Evolutionary conservation across 345 rosid genomes (phyloP).

Genomic region (Aethionema arabicum): DNA sequence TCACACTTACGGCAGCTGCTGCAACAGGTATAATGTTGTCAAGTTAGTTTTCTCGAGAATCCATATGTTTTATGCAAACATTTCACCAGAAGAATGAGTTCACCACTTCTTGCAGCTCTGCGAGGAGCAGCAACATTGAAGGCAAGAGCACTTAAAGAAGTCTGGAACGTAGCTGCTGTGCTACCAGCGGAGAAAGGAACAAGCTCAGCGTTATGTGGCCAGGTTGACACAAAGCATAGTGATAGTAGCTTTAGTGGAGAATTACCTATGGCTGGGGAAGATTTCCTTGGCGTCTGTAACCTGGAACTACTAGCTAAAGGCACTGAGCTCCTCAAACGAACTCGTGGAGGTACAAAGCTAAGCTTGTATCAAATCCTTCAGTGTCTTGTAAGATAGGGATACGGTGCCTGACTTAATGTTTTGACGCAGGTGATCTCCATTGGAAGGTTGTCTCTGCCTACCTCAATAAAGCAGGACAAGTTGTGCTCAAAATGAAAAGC

Average conservation of each 20-base stretch:
- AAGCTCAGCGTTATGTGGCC: slow-evolving; percentile 44
- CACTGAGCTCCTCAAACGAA: slow-evolving; percentile 83
- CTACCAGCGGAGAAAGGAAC: slow-evolving; percentile 65
- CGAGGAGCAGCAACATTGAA: slow-evolving; percentile 93
- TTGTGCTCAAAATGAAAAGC: slow-evolving; percentile 86
- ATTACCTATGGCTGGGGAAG: slow-evolving; percentile 51
- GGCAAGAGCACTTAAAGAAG: slow-evolving; percentile 87
- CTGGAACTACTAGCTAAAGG: slow-evolving; percentile 81
- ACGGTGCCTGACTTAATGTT: slow-evolving; percentile 5
- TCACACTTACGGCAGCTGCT: slow-evolving; percentile 93
- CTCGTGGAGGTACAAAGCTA: slow-evolving; percentile 65
- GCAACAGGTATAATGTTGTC: slow-evolving; percentile 63
- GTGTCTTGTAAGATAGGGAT: neutral
- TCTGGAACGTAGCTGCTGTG: slow-evolving; percentile 72
- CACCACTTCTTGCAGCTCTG: slow-evolving; percentile 51
- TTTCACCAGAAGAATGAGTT: neutral
- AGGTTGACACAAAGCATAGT: slow-evolving; percentile 39
- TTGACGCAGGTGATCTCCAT: slow-evolving; percentile 82
- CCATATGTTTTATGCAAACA: neutral
- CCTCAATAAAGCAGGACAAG: slow-evolving; percentile 67
- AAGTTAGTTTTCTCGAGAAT: neutral
- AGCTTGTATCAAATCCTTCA: neutral
- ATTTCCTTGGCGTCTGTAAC: slow-evolving; percentile 54
- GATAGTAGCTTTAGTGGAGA: slow-evolving; percentile 55
- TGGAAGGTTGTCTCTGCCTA: slow-evolving; percentile 91